Conservation (phyloP, 2,329 filamentous ascomycete species). For the Acrocalymma vagum region DNA sequence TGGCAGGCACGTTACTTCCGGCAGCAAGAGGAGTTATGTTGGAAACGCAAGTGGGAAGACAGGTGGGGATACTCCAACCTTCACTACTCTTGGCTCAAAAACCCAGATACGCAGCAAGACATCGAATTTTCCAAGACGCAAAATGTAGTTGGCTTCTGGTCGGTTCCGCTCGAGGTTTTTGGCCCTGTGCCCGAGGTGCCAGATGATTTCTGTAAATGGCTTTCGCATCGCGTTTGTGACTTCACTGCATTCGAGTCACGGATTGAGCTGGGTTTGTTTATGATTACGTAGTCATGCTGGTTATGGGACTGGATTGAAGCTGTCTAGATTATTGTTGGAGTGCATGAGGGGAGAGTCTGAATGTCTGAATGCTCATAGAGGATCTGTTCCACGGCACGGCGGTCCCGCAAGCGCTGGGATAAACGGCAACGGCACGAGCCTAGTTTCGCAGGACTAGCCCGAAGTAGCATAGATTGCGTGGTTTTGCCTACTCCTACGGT, state of each 20-base stretch:
- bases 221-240: conserved; percentile 1
- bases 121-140: conserved; percentile 10
- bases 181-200: conserved; percentile 7
- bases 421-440: too few species aligned
- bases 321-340: too few species aligned
- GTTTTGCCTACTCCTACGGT: too few species aligned
- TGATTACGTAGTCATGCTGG: conserved; percentile 5
- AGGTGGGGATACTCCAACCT: conserved; percentile 1
- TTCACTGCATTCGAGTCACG: conserved; percentile 7
- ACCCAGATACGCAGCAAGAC: conserved; percentile 7
- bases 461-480: too few species aligned
- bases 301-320: too few species aligned
- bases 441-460: too few species aligned
- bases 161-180: conserved; percentile 12
- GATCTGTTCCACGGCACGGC: too few species aligned
- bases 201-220: conserved; percentile 3
- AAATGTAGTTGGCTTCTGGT: conserved; percentile 14
- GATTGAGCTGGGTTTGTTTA: conserved; percentile 13
- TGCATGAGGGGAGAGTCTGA: too few species aligned
- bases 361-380: too few species aligned
- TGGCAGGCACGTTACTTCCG: conserved; percentile 9
- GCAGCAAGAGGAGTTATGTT: conserved; percentile 7
- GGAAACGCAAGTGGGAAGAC: background rate
- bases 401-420: too few species aligned
- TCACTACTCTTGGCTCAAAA: background rate